Conservation (phyloP, 164 flowering plant species). For the Protea cynaroides region DNA sequence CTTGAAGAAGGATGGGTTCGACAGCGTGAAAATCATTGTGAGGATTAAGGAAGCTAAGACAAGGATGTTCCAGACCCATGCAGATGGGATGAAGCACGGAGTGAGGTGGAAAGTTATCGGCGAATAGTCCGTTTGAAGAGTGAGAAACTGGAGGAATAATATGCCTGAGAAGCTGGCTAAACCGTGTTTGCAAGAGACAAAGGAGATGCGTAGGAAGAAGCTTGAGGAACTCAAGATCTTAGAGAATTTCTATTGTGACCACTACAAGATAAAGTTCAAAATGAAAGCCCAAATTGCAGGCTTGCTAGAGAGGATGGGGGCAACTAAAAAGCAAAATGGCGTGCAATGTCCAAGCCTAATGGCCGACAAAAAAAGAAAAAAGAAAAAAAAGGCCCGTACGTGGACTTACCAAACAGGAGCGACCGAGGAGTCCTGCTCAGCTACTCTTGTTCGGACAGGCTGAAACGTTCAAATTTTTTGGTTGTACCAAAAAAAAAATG, state of each 20-base stretch:
- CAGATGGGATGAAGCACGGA: slow-evolving; percentile 87
- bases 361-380: no score
- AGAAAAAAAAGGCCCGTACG: no score
- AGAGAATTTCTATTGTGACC: slow-evolving; percentile 73
- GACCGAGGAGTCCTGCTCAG: no score
- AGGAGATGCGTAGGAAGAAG: slow-evolving; percentile 73
- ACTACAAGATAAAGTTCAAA: slow-evolving; percentile 81
- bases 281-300: slow-evolving; percentile 89
- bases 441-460: no score
- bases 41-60: slow-evolving; percentile 85
- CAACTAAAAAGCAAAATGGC: slow-evolving; percentile 78
- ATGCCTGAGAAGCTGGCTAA: slow-evolving; percentile 60
- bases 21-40: slow-evolving; percentile 75
- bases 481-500: no score
- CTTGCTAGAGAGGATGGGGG: slow-evolving; percentile 82
- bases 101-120: slow-evolving; percentile 67
- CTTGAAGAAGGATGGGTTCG: slow-evolving; percentile 45
- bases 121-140: slow-evolving; percentile 41
- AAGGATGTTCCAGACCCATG: slow-evolving; percentile 80
- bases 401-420: no score
- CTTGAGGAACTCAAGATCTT: slow-evolving; percentile 73
- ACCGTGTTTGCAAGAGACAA: slow-evolving; percentile 72
- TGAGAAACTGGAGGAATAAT: slow-evolving; percentile 78
- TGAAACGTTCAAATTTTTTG: no score
- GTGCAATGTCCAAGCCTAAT: no score